Evolutionary conservation across 208 protist species (phyloP), one percentile per base, ranked within the genome.

Genomic region (Leptomonas seymouri): DNA sequence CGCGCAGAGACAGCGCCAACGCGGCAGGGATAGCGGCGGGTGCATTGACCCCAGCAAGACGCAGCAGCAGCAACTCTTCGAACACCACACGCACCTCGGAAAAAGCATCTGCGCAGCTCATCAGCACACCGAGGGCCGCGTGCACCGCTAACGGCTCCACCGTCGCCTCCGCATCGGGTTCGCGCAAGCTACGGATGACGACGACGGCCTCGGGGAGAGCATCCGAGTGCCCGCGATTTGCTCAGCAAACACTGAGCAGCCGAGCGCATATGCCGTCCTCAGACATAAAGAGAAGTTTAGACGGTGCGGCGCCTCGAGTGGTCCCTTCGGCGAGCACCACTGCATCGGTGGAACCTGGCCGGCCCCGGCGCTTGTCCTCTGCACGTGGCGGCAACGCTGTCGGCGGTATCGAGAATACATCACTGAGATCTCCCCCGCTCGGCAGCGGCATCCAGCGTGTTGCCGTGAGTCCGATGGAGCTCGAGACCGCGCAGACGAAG

Each of bases 211-310:
- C 1, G 41, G 5, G 5, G 23, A 34, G 34, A 39, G 34, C 18
- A n/a, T 8, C 7, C 54, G 31, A 14, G 18, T 46, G 61, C 4
- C 61, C 48, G 12, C 34, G 56, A 23, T 76, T 64, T 30, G 25
- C 25, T 1, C 70, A 50, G 27, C 34, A 61, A 14, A 76, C 70
- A 0, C 23, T 48, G 9, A 58, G 62, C 25, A 64, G 55, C 46
- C 70, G 45, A 14, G 54, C 62, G 5, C 54, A 69, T 48, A 41
- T 69, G 23, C 23, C 54, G 11, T 21, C 34, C 3, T 18, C n/a
- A 0, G 28, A 39, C 14, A 55, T 31, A 5, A 20, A 31, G 2
- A 48, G 2, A 21, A 67, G 45, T 36, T 8, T 34, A 11, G 48
- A 48, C 49, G 48, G 9, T 3, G 48, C 36, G 16, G 54, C 53